phyloP scores from a whole-genome alignment of 306 rosid species.

The Dryas octopetala region DNA sequence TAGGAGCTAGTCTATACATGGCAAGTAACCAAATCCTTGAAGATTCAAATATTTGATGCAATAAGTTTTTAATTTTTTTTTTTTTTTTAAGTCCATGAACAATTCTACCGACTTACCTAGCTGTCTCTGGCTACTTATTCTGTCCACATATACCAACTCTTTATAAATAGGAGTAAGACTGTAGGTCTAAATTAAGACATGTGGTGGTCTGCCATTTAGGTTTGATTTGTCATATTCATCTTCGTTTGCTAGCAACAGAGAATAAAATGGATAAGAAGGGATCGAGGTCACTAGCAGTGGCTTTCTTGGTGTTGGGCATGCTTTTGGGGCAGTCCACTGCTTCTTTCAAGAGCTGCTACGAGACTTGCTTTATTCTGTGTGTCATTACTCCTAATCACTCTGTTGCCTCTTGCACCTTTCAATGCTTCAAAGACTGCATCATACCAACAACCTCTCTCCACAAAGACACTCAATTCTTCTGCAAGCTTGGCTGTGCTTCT shows the following conservation, averaged over 20 bases:
- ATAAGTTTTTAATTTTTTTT: too few species aligned
- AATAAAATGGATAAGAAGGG: background rate
- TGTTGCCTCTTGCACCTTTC: conserved; percentile 30
- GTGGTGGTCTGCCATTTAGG: background rate
- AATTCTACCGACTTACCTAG: too few species aligned
- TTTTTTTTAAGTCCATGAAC: too few species aligned
- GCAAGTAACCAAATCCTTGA: too few species aligned
- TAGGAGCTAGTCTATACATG: too few species aligned
- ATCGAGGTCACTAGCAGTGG: background rate
- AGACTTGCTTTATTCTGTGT: conserved; percentile 41
- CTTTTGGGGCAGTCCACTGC: conserved; percentile 15
- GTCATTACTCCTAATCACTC: conserved; percentile 31
- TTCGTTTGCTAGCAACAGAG: background rate
- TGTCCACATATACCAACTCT: background rate
- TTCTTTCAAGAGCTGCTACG: conserved; percentile 38
- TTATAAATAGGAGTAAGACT: background rate
- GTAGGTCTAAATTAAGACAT: background rate
- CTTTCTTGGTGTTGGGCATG: conserved; percentile 15
- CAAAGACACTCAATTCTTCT: conserved; percentile 24
- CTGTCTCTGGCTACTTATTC: too few species aligned
- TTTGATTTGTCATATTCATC: conserved; percentile 1
- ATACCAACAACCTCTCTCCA: background rate
- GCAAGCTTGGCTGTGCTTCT: conserved; percentile 46
- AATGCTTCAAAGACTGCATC: conserved; percentile 46
- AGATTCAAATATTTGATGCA: too few species aligned